phyloP scores from a whole-genome alignment of 257 asterid genomes.

The Salvia splendens region DNA sequence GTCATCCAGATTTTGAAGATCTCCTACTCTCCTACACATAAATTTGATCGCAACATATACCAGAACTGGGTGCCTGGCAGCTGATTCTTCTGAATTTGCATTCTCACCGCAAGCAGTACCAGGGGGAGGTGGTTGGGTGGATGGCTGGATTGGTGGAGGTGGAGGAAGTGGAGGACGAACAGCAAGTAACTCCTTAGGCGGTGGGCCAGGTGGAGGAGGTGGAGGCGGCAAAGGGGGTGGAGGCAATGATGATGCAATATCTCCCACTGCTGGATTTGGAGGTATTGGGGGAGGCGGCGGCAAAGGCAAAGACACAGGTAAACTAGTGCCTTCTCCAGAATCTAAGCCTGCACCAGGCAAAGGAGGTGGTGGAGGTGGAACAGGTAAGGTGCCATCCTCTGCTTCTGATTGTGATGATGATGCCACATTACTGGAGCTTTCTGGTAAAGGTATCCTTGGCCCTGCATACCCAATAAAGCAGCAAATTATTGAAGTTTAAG shows the following conservation, averaged over 20 bases:
- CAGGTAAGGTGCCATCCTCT: conserved; percentile 54
- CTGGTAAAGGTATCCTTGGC: conserved; percentile 82
- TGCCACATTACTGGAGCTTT: conserved; percentile 69
- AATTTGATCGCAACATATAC: conserved; percentile 41
- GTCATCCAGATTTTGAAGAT: conserved; percentile 12
- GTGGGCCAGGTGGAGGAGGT: conserved; percentile 97
- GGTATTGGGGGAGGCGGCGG: conserved; percentile 97
- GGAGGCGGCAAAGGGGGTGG: conserved; percentile 27
- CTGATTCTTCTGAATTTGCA: conserved; percentile 49
- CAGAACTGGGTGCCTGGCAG: conserved; percentile 54
- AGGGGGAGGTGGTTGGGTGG: conserved; percentile 73
- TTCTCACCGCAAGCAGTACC: conserved; percentile 61
- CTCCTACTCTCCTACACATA: background rate
- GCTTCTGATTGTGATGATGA: conserved; percentile 64
- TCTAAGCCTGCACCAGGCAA: conserved; percentile 54
- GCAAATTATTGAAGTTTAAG: conserved; percentile 8
- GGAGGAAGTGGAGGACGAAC: conserved; percentile 60
- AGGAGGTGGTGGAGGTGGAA: conserved; percentile 83
- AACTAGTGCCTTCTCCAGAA: conserved; percentile 54
- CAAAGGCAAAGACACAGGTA: conserved; percentile 70
- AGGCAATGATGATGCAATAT: conserved; percentile 47
- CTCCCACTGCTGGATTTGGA: conserved; percentile 57
- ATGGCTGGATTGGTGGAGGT: conserved; percentile 56
- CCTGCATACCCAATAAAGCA: conserved; percentile 49
- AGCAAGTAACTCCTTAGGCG: conserved; percentile 70